A percentile compares a stretch with the other conserved stretches of the same genome.
Evolutionary conservation across 495 filamentous ascomycete genomes (phyloP).

Genomic region (Podospora didyma): DNA sequence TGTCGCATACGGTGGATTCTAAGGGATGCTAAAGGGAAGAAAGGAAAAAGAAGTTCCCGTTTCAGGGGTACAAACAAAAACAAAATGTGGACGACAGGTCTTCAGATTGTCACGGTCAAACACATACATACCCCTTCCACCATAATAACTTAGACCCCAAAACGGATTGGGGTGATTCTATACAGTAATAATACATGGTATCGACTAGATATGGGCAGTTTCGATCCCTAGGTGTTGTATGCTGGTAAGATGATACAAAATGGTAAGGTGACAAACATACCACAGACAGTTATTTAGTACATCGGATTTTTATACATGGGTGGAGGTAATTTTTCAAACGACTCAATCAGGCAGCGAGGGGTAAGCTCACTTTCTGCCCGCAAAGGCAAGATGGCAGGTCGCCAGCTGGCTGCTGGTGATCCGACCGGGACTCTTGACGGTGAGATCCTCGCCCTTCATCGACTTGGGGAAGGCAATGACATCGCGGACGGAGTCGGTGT

Average conservation of each 20-base stretch:
- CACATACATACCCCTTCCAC: too few relatives aligned
- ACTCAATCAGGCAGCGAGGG: neutral
- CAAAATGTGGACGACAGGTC: too few relatives aligned
- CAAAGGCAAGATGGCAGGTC: slow-evolving; percentile 61
- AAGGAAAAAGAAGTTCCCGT: too few relatives aligned
- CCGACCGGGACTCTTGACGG: slow-evolving; percentile 68
- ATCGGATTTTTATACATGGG: neutral
- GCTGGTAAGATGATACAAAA: neutral
- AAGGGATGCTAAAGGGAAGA: neutral
- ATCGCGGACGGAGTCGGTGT: slow-evolving; percentile 72
- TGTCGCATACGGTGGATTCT: slow-evolving; percentile 9
- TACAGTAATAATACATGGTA: slow-evolving; percentile 11
- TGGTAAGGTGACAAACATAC: too few relatives aligned
- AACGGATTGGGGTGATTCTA: neutral
- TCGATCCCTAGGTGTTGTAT: neutral
- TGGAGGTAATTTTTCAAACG: neutral
- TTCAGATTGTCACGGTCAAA: too few relatives aligned
- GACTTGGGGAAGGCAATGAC: slow-evolving; percentile 97
- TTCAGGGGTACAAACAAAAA: neutral
- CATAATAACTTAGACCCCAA: too few relatives aligned
- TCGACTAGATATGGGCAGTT: neutral
- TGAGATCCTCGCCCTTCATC: slow-evolving; percentile 76
- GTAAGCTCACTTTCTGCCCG: neutral
- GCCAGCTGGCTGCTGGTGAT: slow-evolving; percentile 61
- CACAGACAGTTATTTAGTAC: neutral